These are phyloP conservation scores for Cladophialophora immunda DNA, from an alignment of 2,329 filamentous ascomycete species.

Conservation along the genomic window DNA sequence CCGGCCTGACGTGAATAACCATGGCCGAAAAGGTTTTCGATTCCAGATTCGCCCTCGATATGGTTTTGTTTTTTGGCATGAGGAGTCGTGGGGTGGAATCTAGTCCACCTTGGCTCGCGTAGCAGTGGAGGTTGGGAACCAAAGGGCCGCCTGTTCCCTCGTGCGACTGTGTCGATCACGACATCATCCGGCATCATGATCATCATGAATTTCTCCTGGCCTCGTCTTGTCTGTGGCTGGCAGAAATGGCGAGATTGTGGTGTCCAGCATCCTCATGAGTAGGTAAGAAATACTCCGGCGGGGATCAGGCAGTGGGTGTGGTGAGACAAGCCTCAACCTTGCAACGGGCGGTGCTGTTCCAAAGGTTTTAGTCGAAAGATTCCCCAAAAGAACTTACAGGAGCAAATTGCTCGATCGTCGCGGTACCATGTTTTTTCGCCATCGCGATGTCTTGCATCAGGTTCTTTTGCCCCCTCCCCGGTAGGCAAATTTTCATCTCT, in stretches of 20 bases:
- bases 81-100: background rate
- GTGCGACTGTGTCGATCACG: background rate
- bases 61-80: background rate
- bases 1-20: background rate
- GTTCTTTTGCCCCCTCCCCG: background rate
- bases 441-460: background rate
- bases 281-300: slow-evolving; percentile 4
- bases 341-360: background rate
- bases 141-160: background rate
- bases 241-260: too few species aligned
- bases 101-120: background rate
- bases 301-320: background rate
- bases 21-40: background rate
- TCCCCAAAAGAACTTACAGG: background rate
- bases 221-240: background rate
- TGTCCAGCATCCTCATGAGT: background rate
- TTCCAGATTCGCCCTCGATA: background rate
- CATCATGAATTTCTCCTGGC: background rate
- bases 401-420: background rate
- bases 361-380: slow-evolving; percentile 1
- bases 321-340: background rate
- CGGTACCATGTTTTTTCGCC: background rate
- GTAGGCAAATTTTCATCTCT: too few species aligned
- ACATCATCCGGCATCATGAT: background rate
- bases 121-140: background rate